Base-by-base conservation (phyloP, 345 rosid genomes). In the Salix dunnii region DNA sequence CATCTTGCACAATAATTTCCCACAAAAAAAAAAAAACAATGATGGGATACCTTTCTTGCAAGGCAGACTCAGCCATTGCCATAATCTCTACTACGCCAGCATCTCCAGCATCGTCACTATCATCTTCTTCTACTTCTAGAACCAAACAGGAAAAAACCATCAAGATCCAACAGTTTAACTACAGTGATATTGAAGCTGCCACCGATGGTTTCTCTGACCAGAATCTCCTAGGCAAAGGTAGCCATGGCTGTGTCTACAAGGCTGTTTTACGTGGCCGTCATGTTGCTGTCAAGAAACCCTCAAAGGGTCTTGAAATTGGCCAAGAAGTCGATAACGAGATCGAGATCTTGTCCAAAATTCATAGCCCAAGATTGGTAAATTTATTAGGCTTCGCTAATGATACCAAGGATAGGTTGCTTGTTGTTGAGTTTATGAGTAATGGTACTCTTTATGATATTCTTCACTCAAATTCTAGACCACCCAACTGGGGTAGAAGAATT, bases 221-320 rank as follows among this genome's bases (percentile, higher is more conserved):
- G 65, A 92, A 85, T 73, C 87, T 96, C 4, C 88, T 96, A 7
- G 99, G 99, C 0, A 92, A 91, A 77, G 99, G 99, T 72, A 96
- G 99, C 85, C 99, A 96, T 78, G 99, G 98, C 4, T 83, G 84
- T 79, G 99, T 96, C 75, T 96, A 96, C 91, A 96, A 92, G 83
- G 99, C 94, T 13, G 90, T 87, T 42, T 81, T 92, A 76, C 92
- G 89, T 43, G 95, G 97, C 13, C 99, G 96, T 48, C 91, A 86
- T 68, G 94, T 96, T 30, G 99, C 99, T 55, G 81, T 96, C 77
- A 96, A 96, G 88, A 87, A 87, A 75, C 92, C 97, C 1, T 90
- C 97, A 1, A 93, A 79, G 82, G 87, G 85, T 9, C 78, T 87
- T 30, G 96, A 96, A 49, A 77, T 89, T 69, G 84, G 86, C 78